Conservation (phyloP, 768 basidiomycete genomes). For the Mycena belliarum region DNA sequence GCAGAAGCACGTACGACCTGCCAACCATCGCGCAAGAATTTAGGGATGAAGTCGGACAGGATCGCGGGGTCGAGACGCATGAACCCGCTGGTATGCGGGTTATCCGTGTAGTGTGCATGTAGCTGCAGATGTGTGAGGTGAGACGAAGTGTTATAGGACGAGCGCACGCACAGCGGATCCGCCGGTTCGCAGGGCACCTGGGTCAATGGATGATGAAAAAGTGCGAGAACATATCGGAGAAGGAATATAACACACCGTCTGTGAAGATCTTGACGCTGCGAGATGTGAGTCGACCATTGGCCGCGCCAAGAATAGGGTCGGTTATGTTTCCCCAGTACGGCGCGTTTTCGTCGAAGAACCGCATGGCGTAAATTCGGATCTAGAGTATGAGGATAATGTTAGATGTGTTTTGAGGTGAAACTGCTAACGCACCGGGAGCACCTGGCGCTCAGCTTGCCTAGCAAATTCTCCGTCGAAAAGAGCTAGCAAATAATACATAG, state of each 20-base stretch:
- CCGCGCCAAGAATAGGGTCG: conserved; percentile 60
- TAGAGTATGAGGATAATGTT: conserved; percentile 28
- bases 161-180: not conserved
- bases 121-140: too few species aligned
- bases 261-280: conserved; percentile 74
- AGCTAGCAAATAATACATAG: not conserved
- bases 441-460: conserved; percentile 67
- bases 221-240: not conserved
- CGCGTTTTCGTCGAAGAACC: conserved; percentile 47
- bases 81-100: conserved; percentile 55
- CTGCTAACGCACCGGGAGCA: conserved; percentile 72
- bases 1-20: conserved; percentile 51
- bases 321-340: conserved; percentile 69
- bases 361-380: conserved; percentile 69
- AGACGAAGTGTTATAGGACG: too few species aligned
- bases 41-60: conserved; percentile 46
- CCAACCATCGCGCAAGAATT: conserved; percentile 60
- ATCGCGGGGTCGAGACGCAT: conserved; percentile 50
- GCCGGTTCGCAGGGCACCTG: not conserved
- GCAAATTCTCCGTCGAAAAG: not conserved
- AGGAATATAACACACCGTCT: conserved; percentile 56
- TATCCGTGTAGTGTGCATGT: conserved; percentile 60
- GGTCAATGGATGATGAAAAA: too few species aligned
- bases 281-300: conserved; percentile 52
- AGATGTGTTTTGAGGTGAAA: too few species aligned